Conservation (phyloP, 495 filamentous ascomycete genomes). For the Penicillium lividum region DNA sequence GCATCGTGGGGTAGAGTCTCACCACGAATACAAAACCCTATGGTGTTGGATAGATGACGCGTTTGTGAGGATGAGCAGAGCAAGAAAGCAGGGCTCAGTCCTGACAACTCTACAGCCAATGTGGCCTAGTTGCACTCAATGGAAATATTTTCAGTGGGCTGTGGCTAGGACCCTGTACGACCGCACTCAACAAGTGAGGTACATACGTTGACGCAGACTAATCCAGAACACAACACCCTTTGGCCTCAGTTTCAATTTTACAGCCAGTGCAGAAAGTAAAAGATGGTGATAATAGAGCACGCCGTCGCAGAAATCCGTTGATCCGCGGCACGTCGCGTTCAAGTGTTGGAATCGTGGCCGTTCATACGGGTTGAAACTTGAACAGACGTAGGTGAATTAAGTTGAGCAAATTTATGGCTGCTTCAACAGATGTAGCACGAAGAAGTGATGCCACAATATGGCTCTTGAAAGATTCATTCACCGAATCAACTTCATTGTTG, state of each 20-base stretch:
- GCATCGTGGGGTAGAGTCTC: too few relatives aligned
- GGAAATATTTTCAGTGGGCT: background rate
- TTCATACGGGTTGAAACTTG: too few relatives aligned
- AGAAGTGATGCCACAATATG: too few relatives aligned
- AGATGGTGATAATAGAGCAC: constrained; percentile 3
- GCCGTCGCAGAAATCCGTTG: background rate
- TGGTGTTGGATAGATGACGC: background rate
- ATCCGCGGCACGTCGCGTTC: background rate
- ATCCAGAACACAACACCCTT: constrained; percentile 4
- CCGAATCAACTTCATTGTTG: too few relatives aligned
- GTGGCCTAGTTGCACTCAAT: constrained; percentile 2
- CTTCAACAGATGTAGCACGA: too few relatives aligned
- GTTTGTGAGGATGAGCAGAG: background rate
- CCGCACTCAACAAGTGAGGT: background rate
- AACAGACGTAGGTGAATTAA: too few relatives aligned
- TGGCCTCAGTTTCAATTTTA: background rate
- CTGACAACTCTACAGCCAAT: background rate
- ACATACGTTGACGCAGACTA: background rate
- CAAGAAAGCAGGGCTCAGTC: background rate
- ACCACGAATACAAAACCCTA: too few relatives aligned
- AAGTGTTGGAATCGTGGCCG: constrained; percentile 2
- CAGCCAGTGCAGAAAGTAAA: constrained; percentile 4
- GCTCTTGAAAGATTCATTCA: too few relatives aligned
- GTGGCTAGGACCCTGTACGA: background rate
- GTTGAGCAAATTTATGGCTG: too few relatives aligned